Evolutionary conservation across 1,139 yeast genomes (phyloP), one percentile per base, ranked within the genome.

Genomic region (Kodamaea derodonti): DNA sequence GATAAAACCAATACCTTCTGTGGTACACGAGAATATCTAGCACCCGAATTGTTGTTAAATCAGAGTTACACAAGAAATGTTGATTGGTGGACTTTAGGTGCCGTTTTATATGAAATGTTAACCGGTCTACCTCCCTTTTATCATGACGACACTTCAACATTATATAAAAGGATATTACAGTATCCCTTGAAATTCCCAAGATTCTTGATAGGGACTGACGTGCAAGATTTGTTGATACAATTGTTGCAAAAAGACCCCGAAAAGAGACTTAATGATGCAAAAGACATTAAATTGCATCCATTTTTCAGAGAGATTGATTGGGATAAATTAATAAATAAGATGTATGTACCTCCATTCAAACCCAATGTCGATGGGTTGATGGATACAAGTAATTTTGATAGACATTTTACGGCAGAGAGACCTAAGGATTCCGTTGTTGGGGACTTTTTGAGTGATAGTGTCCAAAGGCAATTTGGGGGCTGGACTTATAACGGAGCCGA

Each of bases 81-180:
- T 27, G 98, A 92, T 62, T 92, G 95, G 81, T 92, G 98, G 98
- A 92, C 97, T 1, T 69, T 92, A 44, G 98, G 98, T 24, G 92
- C 92, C 25, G 70, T 92, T 33, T 69, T 92, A 30, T 92, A 86
- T 57, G 98, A 92, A 59, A 92, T 92, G 98, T 74, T 92, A 43
- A 88, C 97, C 2, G 97, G 97, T 0, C 71, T 92, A 45, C 97
- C 98, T 5, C 51, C 54, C 31, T 92, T 88, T 56, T 92, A 86
- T 56, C 97, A 90, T 54, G 95, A 88, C 54, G 92, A 90, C 59
- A 84, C 84, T n/a, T 83, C 87, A 40, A 80, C 80, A 34, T 92
- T 92, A 98, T 92, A 92, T 65, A 80, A 86, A 54, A 92, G 88
- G 65, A 92, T 92, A 45, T 65, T 92, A 40, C 87, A 86, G 53